These are phyloP conservation scores for Oryza meridionalis DNA, from an alignment of 176 grass and related monocot species.

Conservation along the genomic window DNA sequence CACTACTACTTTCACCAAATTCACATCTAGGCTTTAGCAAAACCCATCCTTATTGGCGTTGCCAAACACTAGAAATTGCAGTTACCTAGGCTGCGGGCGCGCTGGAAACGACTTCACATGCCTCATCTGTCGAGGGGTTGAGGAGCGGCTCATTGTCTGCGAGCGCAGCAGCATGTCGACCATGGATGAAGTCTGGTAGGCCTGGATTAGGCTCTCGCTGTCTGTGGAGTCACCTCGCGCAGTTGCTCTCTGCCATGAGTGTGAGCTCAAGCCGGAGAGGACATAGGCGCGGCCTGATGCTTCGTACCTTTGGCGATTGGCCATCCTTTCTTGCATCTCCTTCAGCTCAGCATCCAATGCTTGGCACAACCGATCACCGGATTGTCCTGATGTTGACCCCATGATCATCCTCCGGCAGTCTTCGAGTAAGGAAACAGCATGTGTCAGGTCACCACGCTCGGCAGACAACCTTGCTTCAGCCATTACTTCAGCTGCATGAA, in stretches of 20 bases:
- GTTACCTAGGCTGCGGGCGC: slow-evolving; percentile 65
- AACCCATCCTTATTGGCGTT: slow-evolving; percentile 33
- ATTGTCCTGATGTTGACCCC: slow-evolving; percentile 60
- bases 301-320: slow-evolving; percentile 70
- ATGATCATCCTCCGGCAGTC: slow-evolving; percentile 66
- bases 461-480: slow-evolving; percentile 67
- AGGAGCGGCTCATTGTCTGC: slow-evolving; percentile 62
- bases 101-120: slow-evolving; percentile 82
- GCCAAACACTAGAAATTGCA: neutral
- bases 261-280: slow-evolving; percentile 84
- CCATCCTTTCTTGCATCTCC: slow-evolving; percentile 94
- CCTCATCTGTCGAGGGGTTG: slow-evolving; percentile 51
- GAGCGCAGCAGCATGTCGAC: slow-evolving; percentile 84
- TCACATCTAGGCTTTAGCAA: slow-evolving; percentile 17
- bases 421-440: slow-evolving; percentile 72
- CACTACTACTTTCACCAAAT: slow-evolving; percentile 2
- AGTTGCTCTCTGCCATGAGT: slow-evolving; percentile 87
- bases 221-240: slow-evolving; percentile 67
- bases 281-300: slow-evolving; percentile 75
- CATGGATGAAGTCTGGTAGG: slow-evolving; percentile 91
- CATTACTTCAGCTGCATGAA: slow-evolving; percentile 89
- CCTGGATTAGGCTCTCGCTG: slow-evolving; percentile 67
- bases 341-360: slow-evolving; percentile 76
- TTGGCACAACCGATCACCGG: slow-evolving; percentile 67
- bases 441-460: slow-evolving; percentile 59